These are phyloP conservation scores for button mushroom (Agaricus bisporus) DNA, from an alignment of 768 basidiomycete species.

Conservation along the genomic window DNA sequence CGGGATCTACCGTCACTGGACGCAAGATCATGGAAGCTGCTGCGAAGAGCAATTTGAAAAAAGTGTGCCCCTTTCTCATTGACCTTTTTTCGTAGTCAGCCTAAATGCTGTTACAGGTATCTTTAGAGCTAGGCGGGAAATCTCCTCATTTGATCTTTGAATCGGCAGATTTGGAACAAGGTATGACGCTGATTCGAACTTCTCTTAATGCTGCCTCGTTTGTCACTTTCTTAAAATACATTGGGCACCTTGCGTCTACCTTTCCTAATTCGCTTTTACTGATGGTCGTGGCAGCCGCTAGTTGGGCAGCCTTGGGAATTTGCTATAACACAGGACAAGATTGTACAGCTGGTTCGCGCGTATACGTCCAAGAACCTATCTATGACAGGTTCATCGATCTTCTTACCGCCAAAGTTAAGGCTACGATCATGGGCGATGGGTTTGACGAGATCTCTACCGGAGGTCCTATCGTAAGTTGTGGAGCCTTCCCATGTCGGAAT, in stretches of 20 bases:
- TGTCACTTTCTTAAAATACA: background rate
- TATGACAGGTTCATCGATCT: conserved; percentile 79
- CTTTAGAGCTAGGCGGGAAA: conserved; percentile 93
- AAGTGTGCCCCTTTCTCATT: conserved; percentile 36
- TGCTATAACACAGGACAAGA: conserved; percentile 90
- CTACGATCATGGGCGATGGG: conserved; percentile 72
- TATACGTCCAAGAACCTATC: conserved; percentile 83
- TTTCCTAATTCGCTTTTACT: background rate
- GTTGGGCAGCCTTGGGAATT: conserved; percentile 82
- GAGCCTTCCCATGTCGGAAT: background rate
- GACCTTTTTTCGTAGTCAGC: background rate
- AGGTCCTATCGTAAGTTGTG: conserved; percentile 70
- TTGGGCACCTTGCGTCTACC: background rate
- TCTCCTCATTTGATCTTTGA: conserved; percentile 87
- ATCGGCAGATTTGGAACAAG: conserved; percentile 86
- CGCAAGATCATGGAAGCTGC: conserved; percentile 89
- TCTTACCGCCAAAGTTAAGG: conserved; percentile 61
- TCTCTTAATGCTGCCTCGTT: background rate
- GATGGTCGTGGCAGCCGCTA: conserved; percentile 48
- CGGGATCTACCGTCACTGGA: conserved; percentile 87
- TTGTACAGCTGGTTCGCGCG: conserved; percentile 87
- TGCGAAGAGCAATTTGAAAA: conserved; percentile 91
- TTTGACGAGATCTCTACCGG: conserved; percentile 69
- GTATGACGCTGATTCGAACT: conserved; percentile 25
- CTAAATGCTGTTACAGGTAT: conserved; percentile 44